Evolutionary conservation across 495 filamentous ascomycete genomes (phyloP).

Genomic region (Annulohypoxylon nitens): DNA sequence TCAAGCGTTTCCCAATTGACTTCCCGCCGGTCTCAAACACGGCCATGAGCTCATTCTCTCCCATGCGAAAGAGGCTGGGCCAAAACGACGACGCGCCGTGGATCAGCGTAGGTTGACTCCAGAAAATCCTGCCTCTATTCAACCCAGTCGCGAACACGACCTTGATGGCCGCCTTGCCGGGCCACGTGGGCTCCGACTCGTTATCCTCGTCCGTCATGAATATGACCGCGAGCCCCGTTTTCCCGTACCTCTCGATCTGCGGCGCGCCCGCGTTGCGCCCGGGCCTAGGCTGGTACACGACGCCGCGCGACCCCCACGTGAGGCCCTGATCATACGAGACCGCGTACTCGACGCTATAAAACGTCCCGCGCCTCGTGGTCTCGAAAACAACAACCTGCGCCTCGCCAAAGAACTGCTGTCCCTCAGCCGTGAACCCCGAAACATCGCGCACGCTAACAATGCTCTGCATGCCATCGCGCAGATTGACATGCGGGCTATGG

Average conservation of each 20-base stretch:
- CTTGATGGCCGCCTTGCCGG: slow-evolving; percentile 49
- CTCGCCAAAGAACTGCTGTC: slow-evolving; percentile 24
- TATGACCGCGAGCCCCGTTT: slow-evolving; percentile 64
- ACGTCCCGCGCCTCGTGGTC: slow-evolving; percentile 60
- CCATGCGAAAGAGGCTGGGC: slow-evolving; percentile 43
- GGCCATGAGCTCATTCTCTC: slow-evolving; percentile 45
- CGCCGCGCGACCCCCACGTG: slow-evolving; percentile 66
- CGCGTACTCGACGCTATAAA: slow-evolving; percentile 67
- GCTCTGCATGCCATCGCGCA: slow-evolving; percentile 72
- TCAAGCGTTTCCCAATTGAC: slow-evolving; percentile 43
- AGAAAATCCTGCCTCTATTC: slow-evolving; percentile 36
- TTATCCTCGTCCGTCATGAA: slow-evolving; percentile 74
- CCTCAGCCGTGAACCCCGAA: slow-evolving; percentile 44
- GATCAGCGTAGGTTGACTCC: slow-evolving; percentile 37
- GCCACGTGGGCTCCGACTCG: slow-evolving; percentile 43
- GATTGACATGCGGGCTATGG: slow-evolving; percentile 48
- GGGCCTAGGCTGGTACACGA: slow-evolving; percentile 61
- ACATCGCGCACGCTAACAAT: slow-evolving; percentile 56
- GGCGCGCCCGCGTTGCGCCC: slow-evolving; percentile 68
- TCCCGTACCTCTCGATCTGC: slow-evolving; percentile 67
- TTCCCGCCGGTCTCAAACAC: slow-evolving; percentile 47
- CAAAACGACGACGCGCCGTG: slow-evolving; percentile 46
- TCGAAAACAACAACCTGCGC: slow-evolving; percentile 72
- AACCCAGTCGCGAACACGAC: slow-evolving; percentile 45
- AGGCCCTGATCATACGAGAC: slow-evolving; percentile 69